Evolutionary conservation across 2,329 filamentous ascomycete species (phyloP), one percentile per base, ranked within the genome.

Genomic region (Paraconiothyrium sp.): DNA sequence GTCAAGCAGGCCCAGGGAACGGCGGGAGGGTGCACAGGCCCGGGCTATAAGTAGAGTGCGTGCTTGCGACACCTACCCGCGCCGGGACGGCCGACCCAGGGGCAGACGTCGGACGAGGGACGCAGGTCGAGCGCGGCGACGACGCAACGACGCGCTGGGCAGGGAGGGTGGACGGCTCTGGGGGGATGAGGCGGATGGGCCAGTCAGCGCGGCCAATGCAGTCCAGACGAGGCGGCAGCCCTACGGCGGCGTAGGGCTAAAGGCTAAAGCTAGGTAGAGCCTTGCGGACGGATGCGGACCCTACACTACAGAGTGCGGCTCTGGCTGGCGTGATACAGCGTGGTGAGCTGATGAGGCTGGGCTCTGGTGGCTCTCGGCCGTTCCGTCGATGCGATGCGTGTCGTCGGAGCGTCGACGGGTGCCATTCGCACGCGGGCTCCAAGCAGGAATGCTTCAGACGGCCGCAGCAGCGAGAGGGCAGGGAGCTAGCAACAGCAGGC

Each of bases 341-440:
- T 46, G 20, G 43, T 11, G 43, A 24, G 43, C 46, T 32, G 52
- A 39, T 8, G 22, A 10, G 46, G 13, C 35, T 37, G 30, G 2
- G 32, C n/a, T 37, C 27, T 6, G 27, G 46, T 6, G 27, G 27
- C 27, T 13, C 10, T 20, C 39, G n/a, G 39, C 39, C 16, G 39
- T n/a, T 41, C 39, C n/a, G 16, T 41, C 27, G 27, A 30, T 30
- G 27, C 27, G 27, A 30, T 4, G 27, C 27, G 27, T 30, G 27
- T 16, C 39, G 39, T n/a, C 39, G 16, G 16, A 4, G 44, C 61
- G 71, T 67, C 50, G 60, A 63, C 62, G 64, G 65, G 66, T 70
- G 69, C 67, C 65, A 67, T 70, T 63, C 61, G 62, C 65, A 64
- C 54, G 58, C n/a, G 65, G 61, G 62, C 61, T 63, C 63, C 59